phyloP scores from a whole-genome alignment of 441 rosid species.

The Euphorbia celastroides region DNA sequence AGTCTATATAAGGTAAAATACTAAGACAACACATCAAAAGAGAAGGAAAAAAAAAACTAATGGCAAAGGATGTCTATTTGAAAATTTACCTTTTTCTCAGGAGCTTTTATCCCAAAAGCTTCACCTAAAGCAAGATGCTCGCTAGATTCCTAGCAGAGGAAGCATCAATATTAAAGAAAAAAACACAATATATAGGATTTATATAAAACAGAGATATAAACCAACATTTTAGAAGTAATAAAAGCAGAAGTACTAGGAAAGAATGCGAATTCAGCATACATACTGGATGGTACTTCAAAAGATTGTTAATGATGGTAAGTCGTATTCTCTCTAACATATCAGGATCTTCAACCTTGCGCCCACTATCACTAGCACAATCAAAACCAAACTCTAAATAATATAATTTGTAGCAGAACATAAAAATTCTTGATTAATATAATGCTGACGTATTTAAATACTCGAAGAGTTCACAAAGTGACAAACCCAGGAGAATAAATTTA shows the following conservation, averaged over 20 bases:
- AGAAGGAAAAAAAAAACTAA: conserved; percentile 1
- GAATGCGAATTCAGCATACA: conserved; percentile 29
- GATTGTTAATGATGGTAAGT: conserved; percentile 86
- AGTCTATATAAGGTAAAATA: neutral
- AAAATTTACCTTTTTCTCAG: conserved; percentile 64
- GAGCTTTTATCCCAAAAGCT: conserved; percentile 89
- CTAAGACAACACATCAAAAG: neutral
- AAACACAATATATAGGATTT: neutral
- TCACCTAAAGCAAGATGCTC: conserved; percentile 90
- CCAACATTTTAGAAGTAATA: neutral
- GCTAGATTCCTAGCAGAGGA: conserved; percentile 67
- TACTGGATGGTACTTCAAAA: conserved; percentile 93
- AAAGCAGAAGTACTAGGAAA: neutral
- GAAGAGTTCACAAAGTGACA: neutral
- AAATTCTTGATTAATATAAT: neutral
- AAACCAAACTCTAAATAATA: conserved; percentile 20
- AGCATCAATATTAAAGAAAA: neutral
- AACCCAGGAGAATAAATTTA: neutral
- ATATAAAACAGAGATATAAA: conserved; percentile 2
- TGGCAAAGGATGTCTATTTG: neutral
- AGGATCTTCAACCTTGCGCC: conserved; percentile 96
- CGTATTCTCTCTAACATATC: conserved; percentile 87
- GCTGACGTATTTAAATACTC: conserved; percentile 5
- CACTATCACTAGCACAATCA: conserved; percentile 54
- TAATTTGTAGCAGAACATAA: conserved; percentile 10